Evolutionary conservation across 768 basidiomycete genomes (phyloP).

Genomic region (Lentinula aciculospora): DNA sequence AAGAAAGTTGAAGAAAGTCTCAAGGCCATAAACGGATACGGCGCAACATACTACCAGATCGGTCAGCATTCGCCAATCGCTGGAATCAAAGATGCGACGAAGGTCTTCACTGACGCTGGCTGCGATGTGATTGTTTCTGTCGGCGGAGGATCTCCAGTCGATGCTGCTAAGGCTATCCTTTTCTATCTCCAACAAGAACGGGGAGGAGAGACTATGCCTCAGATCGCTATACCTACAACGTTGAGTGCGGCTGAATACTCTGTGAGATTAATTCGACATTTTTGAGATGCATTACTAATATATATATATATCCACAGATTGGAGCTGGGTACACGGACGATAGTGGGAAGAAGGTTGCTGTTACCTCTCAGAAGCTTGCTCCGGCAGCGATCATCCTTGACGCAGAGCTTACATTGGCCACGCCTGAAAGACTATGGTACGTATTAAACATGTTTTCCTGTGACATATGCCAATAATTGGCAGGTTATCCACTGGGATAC

Average conservation of each 20-base stretch:
- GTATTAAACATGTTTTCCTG: slow-evolving; percentile 8
- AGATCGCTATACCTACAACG: slow-evolving; percentile 81
- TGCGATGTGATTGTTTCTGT: slow-evolving; percentile 70
- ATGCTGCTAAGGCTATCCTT: slow-evolving; percentile 70
- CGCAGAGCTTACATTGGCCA: slow-evolving; percentile 64
- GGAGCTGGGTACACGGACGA: slow-evolving; percentile 72
- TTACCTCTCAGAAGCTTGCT: slow-evolving; percentile 50
- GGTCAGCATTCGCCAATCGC: slow-evolving; percentile 69
- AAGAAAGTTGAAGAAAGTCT: slow-evolving; percentile 50
- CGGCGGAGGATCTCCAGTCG: slow-evolving; percentile 79
- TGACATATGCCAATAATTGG: slow-evolving; percentile 11
- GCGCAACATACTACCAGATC: slow-evolving; percentile 66
- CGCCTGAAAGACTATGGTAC: slow-evolving; percentile 73
- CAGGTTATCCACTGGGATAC: slow-evolving; percentile 76
- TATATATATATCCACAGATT: slow-evolving; percentile 27
- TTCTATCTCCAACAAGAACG: slow-evolving; percentile 54
- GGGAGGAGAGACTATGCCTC: slow-evolving; percentile 46
- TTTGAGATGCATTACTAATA: background rate
- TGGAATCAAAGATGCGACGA: slow-evolving; percentile 53
- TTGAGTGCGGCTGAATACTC: slow-evolving; percentile 75
- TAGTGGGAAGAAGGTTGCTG: slow-evolving; percentile 56
- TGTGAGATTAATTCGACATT: slow-evolving; percentile 25
- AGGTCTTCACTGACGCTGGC: slow-evolving; percentile 45
- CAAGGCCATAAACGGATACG: slow-evolving; percentile 52
- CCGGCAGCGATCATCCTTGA: slow-evolving; percentile 76